Percentiles rank a stretch among this genome's conserved stretches.
These are phyloP conservation scores for Ceratobasidium sp. DNA, from an alignment of 1,284 basidiomycete genomes.

Conservation along the genomic window DNA sequence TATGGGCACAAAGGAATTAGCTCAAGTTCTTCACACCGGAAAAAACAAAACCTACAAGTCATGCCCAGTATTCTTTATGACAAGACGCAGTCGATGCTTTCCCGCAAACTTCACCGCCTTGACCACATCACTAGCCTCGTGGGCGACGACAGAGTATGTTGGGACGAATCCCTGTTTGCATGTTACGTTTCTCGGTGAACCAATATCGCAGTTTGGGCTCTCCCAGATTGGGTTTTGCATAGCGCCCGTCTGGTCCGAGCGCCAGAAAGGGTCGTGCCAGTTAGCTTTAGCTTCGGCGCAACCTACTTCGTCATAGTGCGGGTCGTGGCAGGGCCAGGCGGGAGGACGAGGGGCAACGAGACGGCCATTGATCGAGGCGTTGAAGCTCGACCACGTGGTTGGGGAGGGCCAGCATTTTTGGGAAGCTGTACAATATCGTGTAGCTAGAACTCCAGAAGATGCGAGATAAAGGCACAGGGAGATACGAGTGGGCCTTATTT, in stretches of 20 bases:
- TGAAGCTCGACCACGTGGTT: not conserved
- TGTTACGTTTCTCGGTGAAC: constrained; percentile 6
- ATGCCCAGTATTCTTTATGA: constrained; percentile 38
- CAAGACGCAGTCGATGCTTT: constrained; percentile 19
- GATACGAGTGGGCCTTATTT: too few relatives aligned
- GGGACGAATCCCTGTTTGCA: constrained; percentile 32
- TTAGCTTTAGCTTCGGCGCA: constrained; percentile 31
- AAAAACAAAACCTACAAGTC: constrained; percentile 16
- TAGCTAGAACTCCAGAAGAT: not conserved
- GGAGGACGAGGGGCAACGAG: constrained; percentile 25
- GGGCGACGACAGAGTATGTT: constrained; percentile 24
- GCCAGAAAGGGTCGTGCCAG: constrained; percentile 39
- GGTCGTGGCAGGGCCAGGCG: constrained; percentile 37
- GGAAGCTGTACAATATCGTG: not conserved
- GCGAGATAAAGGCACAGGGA: not conserved
- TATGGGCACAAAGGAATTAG: not conserved
- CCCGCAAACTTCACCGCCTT: constrained; percentile 24
- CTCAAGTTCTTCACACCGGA: not conserved
- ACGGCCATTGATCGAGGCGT: constrained; percentile 9
- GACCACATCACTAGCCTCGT: constrained; percentile 5
- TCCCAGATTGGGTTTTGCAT: constrained; percentile 20
- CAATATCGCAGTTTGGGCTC: not conserved
- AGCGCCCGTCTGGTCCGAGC: constrained; percentile 28
- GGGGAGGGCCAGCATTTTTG: constrained; percentile 24
- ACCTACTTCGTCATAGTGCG: constrained; percentile 25